Base-by-base conservation (phyloP, 345 rosid species). In the Brassica juncea region DNA sequence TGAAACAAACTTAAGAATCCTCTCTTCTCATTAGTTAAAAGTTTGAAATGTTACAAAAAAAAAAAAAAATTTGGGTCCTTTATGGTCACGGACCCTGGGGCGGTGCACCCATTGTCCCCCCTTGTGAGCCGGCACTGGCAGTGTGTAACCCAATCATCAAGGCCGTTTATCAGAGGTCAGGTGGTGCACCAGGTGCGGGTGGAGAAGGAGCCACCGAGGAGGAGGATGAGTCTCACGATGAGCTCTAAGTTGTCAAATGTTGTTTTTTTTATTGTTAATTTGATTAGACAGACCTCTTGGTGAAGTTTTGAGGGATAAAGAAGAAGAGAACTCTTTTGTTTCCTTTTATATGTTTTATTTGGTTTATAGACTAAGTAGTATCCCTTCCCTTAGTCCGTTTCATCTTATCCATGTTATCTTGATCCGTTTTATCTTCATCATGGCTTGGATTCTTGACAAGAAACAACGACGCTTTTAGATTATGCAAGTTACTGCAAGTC, bases 61-160 rank as follows among this genome's bases (percentile, higher is more conserved):
- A n/a, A n/a, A n/a, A n/a, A n/a, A n/a, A n/a, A n/a, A n/a, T n/a
- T n/a, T n/a, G n/a, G n/a, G n/a, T n/a, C n/a, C n/a, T n/a, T n/a
- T n/a, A n/a, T n/a, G n/a, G n/a, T n/a, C n/a, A n/a, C n/a, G n/a
- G n/a, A n/a, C n/a, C n/a, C n/a, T n/a, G n/a, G n/a, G n/a, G n/a
- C n/a, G n/a, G n/a, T n/a, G n/a, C n/a, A n/a, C n/a, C n/a, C n/a
- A n/a, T n/a, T n/a, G n/a, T n/a, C n/a, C n/a, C n/a, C n/a, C n/a
- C n/a, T n/a, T n/a, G n/a, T n/a, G n/a, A n/a, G n/a, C n/a, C n/a
- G n/a, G n/a, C n/a, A n/a, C n/a, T n/a, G 80, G 92, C 97, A 2
- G 92, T 92, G 1, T 94, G 98, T 85, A 94, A 92, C 81, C 99
- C 99, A 4, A 90, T 92, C 83, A 91, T 94, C 73, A 83, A 88